Percentiles rank a stretch among this genome's conserved stretches.
phyloP scores from a whole-genome alignment of 1,284 basidiomycete genomes.

The Ganoderma resinaceum region DNA sequence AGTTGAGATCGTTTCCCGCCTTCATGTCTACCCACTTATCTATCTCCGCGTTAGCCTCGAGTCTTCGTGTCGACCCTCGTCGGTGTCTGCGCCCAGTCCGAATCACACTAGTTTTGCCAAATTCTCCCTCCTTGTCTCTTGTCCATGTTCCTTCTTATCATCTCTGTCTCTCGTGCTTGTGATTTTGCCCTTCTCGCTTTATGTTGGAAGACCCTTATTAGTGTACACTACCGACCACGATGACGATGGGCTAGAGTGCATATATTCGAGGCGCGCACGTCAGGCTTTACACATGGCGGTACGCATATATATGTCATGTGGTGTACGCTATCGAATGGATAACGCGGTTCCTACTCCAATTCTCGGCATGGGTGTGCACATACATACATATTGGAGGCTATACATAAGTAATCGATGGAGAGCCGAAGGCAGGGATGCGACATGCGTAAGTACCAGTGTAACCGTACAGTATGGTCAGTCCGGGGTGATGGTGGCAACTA shows the following conservation, averaged over 20 bases:
- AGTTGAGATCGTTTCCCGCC: not conserved
- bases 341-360: conserved; percentile 3
- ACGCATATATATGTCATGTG: conserved; percentile 15
- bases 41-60: conserved; percentile 14
- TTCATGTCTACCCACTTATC: conserved; percentile 12
- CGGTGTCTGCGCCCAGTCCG: conserved; percentile 9
- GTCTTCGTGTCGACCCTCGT: conserved; percentile 2
- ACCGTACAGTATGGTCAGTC: conserved; percentile 9
- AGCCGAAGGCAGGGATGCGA: not conserved
- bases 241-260: conserved; percentile 37
- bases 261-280: conserved; percentile 22
- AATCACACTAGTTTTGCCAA: conserved; percentile 4
- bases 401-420: not conserved
- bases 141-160: not conserved
- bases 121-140: conserved; percentile 1
- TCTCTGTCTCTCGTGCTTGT: conserved; percentile 21
- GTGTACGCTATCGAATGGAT: conserved; percentile 20
- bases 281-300: conserved; percentile 8
- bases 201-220: conserved; percentile 24
- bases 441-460: conserved; percentile 7
- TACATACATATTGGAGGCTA: not conserved
- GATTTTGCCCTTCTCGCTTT: conserved; percentile 24
- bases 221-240: conserved; percentile 26
- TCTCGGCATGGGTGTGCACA: conserved; percentile 3
- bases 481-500: not conserved